A percentile compares a stretch with the other conserved stretches of the same genome.
These are phyloP conservation scores for Ophiosphaerella korrae DNA, from an alignment of 2,329 filamentous ascomycete species.

Conservation along the genomic window DNA sequence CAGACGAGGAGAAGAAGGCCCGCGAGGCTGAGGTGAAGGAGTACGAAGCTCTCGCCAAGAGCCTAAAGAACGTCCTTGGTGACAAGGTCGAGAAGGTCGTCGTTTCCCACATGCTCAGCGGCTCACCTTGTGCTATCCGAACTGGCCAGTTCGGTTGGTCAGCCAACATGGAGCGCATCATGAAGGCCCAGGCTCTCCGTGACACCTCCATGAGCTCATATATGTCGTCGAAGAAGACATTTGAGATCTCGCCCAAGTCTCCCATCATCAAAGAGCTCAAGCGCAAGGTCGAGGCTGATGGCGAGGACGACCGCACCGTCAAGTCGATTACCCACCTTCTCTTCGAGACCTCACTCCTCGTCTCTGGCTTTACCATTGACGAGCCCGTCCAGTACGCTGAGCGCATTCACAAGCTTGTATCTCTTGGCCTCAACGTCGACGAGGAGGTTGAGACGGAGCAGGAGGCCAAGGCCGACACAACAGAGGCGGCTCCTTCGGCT, in stretches of 20 bases:
- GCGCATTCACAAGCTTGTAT: constrained; percentile 99
- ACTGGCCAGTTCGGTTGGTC: constrained; percentile 99
- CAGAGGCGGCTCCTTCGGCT: constrained; percentile 65
- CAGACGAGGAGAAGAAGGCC: constrained; percentile 96
- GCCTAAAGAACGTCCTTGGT: constrained; percentile 97
- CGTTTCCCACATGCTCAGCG: constrained; percentile 94
- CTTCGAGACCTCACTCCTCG: constrained; percentile 97
- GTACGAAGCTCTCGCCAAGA: constrained; percentile 92
- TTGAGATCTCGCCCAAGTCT: constrained; percentile 99
- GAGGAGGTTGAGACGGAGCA: constrained; percentile 79
- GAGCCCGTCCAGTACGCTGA: constrained; percentile 97
- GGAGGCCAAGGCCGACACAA: constrained; percentile 58
- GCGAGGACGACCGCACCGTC: constrained; percentile 98
- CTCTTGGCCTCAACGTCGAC: constrained; percentile 95
- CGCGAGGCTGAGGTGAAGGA: constrained; percentile 99
- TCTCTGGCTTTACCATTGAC: constrained; percentile 99
- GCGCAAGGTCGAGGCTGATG: constrained; percentile 97
- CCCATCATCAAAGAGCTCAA: constrained; percentile 98
- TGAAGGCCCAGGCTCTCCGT: constrained; percentile 99
- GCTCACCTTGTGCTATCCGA: constrained; percentile 95
- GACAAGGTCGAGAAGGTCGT: constrained; percentile 99
- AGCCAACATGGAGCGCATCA: constrained; percentile 99
- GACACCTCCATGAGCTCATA: constrained; percentile 99
- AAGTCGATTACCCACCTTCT: constrained; percentile 98
- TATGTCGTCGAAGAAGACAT: constrained; percentile 99